phyloP scores from a whole-genome alignment of 305 asterid species.

The Solanum aculeatissimum region DNA sequence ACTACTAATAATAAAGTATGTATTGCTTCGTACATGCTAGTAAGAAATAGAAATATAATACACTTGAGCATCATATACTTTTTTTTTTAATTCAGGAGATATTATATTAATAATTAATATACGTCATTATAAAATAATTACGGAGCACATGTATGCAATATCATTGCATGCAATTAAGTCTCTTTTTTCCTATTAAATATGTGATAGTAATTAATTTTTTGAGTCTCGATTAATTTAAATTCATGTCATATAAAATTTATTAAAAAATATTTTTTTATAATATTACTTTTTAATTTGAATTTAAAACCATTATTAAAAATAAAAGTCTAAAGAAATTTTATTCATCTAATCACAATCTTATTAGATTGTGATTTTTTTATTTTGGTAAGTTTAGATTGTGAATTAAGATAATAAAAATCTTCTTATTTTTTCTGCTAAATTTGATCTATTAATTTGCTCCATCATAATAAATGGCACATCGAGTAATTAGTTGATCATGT shows the following conservation, averaged over 20 bases:
- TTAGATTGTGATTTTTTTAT: no score
- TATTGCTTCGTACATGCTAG: neutral
- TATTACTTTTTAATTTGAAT: neutral
- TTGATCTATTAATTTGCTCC: neutral
- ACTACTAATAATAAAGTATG: neutral
- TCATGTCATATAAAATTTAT: neutral
- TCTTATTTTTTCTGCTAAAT: neutral
- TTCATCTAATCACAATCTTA: neutral
- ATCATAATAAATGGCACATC: neutral
- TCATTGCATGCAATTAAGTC: conserved; percentile 5
- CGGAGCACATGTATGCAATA: neutral
- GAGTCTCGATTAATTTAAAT: neutral
- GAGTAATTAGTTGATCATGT: neutral
- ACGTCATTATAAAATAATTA: no score
- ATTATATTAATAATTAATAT: no score
- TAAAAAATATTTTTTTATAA: neutral
- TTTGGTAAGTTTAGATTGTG: no score
- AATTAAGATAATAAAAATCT: no score
- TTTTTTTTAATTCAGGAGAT: no score
- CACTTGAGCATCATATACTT: neutral
- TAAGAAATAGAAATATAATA: neutral
- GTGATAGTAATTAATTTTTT: neutral
- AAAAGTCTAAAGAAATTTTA: neutral
- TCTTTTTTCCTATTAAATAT: neutral
- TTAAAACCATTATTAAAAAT: neutral